Conservation (phyloP, 495 filamentous ascomycete genomes). For the Xylaria sp. region DNA sequence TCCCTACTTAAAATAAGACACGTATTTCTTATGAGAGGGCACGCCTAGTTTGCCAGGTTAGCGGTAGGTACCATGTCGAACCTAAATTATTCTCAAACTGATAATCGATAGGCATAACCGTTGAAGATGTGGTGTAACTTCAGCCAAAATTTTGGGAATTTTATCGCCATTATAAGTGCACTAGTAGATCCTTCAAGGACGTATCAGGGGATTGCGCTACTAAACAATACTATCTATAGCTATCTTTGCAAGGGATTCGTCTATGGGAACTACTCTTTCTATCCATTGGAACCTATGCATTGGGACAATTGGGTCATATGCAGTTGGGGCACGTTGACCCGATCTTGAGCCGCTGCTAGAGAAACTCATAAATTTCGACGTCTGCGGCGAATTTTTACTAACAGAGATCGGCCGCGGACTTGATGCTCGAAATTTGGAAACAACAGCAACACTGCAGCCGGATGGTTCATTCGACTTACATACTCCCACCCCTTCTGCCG, state of each 20-base stretch:
- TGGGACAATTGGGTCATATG: constrained; percentile 46
- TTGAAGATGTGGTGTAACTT: constrained; percentile 28
- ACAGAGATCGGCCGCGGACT: constrained; percentile 49
- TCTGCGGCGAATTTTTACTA: constrained; percentile 45
- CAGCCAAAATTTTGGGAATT: constrained; percentile 29
- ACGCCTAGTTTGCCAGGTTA: constrained; percentile 24
- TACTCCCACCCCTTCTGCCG: constrained; percentile 37
- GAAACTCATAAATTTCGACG: constrained; percentile 38
- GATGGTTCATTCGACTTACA: constrained; percentile 47
- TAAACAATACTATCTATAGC: constrained; percentile 9
- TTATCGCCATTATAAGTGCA: constrained; percentile 29
- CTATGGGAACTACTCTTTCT: constrained; percentile 35
- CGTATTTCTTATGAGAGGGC: constrained; percentile 26
- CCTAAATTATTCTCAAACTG: not conserved
- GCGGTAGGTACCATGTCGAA: constrained; percentile 21
- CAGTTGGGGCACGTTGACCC: constrained; percentile 30
- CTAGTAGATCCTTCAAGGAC: not conserved
- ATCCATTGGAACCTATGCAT: constrained; percentile 50
- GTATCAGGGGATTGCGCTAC: not conserved
- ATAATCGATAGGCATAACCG: constrained; percentile 22
- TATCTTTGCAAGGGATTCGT: constrained; percentile 21
- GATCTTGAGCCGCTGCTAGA: constrained; percentile 40
- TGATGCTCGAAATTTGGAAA: constrained; percentile 49
- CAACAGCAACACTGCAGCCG: constrained; percentile 43
- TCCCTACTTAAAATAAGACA: constrained; percentile 18